phyloP scores from a whole-genome alignment of 345 rosid genomes.

The Citrus medica region DNA sequence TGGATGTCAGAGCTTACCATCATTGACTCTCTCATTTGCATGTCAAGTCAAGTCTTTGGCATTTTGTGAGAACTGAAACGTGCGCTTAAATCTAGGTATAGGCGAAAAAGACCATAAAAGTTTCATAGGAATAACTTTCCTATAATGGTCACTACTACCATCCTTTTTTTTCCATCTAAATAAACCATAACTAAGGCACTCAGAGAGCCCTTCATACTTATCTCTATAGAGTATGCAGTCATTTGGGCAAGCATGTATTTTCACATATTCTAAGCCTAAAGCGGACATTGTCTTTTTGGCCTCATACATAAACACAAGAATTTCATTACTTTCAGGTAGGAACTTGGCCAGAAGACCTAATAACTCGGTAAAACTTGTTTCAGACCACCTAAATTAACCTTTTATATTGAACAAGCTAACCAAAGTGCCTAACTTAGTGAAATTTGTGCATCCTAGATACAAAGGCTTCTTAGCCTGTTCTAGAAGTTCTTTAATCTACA shows the following conservation, averaged over 20 bases:
- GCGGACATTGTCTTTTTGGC: no score
- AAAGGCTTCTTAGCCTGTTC: no score
- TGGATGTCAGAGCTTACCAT: neutral
- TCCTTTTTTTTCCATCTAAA: neutral
- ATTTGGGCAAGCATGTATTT: neutral
- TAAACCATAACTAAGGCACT: neutral
- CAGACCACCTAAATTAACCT: no score
- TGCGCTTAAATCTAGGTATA: neutral
- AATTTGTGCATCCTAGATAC: no score
- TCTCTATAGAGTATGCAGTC: neutral
- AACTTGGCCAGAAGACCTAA: no score
- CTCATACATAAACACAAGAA: no score
- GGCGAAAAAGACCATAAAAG: neutral
- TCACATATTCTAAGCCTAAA: no score
- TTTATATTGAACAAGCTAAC: no score
- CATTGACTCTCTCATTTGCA: neutral
- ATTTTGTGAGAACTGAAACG: neutral
- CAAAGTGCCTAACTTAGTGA: no score
- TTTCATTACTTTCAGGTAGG: no score
- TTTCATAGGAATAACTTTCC: neutral
- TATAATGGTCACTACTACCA: neutral
- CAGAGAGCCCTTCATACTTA: neutral
- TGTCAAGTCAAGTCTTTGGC: neutral
- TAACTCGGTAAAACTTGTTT: no score
- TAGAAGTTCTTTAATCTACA: no score